These are phyloP conservation scores for Climacium dendroides DNA, from an alignment of 225 moss, liverwort and hornwort species.

Conservation along the genomic window DNA sequence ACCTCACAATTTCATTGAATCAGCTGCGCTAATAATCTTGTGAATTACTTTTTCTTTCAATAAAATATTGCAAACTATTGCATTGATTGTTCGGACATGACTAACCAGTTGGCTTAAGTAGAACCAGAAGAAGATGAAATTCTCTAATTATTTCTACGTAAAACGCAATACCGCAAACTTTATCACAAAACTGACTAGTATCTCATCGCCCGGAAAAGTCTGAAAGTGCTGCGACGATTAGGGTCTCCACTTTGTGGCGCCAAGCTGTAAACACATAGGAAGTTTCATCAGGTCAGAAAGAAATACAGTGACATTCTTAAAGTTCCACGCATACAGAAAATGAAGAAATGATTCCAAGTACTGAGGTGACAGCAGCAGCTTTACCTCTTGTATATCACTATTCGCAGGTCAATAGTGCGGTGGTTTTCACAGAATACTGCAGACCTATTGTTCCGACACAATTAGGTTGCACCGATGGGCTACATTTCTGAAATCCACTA, in stretches of 20 bases:
- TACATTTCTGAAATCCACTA: slow-evolving; percentile 41
- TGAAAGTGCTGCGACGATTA: neutral
- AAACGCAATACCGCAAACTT: neutral
- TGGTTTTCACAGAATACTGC: neutral
- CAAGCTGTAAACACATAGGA: neutral
- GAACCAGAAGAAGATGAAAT: neutral
- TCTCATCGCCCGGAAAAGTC: neutral
- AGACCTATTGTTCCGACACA: neutral
- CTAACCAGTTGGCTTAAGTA: neutral
- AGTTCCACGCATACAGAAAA: neutral
- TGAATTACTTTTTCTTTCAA: neutral
- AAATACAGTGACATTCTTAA: neutral
- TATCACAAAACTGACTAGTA: neutral
- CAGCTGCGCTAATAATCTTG: neutral
- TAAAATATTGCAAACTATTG: neutral
- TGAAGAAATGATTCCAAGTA: neutral
- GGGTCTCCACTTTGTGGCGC: neutral
- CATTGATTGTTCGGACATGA: neutral
- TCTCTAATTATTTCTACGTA: neutral
- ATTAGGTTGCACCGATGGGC: slow-evolving; percentile 36
- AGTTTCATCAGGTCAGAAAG: neutral
- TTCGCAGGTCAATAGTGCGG: neutral
- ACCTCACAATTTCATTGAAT: neutral
- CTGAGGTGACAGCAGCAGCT: neutral
- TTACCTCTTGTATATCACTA: neutral